A percentile compares a stretch with the other conserved stretches of the same genome.
phyloP scores from a whole-genome alignment of 208 protist species.

The Plasmodiophora brassicae region DNA sequence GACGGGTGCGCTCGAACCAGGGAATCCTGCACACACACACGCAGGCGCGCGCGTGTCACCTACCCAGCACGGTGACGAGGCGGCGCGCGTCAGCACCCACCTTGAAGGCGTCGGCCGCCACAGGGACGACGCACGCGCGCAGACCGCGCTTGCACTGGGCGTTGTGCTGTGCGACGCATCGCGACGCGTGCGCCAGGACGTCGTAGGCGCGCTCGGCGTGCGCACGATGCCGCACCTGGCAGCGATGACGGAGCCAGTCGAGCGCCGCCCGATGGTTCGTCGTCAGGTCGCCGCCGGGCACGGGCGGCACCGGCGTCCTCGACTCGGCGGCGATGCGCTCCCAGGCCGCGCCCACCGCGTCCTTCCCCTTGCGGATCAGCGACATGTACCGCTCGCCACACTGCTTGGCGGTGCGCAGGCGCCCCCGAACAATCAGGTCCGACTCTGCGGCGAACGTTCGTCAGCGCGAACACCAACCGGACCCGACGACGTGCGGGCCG shows the following conservation, averaged over 20 bases:
- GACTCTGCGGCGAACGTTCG: background rate
- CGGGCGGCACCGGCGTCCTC: background rate
- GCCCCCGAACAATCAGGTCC: conserved; percentile 2
- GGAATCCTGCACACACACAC: too few species aligned
- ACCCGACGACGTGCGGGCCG: too few species aligned
- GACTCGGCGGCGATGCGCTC: background rate
- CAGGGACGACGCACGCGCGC: background rate
- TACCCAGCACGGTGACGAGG: too few species aligned
- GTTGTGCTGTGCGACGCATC: background rate
- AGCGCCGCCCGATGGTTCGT: background rate
- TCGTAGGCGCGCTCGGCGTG: background rate
- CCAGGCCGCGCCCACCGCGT: background rate
- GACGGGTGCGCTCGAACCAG: background rate
- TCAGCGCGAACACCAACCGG: background rate
- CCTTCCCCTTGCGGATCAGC: background rate
- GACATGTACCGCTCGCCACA: background rate
- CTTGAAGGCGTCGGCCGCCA: conserved; percentile 13
- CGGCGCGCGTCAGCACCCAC: too few species aligned
- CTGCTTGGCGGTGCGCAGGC: background rate
- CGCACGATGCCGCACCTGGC: background rate
- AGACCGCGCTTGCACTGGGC: background rate
- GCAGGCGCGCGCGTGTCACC: too few species aligned
- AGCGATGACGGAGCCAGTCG: background rate
- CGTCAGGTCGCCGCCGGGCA: background rate
- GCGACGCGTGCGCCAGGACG: background rate